Conservation (phyloP, 306 rosid genomes). For the Prunus davidiana region DNA sequence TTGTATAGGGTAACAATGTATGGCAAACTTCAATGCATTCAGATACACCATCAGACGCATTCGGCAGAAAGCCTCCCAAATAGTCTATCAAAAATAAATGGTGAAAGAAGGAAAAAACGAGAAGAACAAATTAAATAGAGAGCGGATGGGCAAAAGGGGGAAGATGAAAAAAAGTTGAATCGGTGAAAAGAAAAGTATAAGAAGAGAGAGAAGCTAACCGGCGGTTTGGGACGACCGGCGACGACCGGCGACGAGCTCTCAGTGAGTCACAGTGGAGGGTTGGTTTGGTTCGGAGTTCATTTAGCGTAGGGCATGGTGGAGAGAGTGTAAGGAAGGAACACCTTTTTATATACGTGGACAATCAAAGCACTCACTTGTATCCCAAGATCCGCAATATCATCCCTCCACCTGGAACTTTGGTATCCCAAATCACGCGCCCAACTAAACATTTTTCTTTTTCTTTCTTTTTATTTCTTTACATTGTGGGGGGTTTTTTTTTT, state of each 20-base stretch:
- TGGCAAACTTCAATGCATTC: not conserved
- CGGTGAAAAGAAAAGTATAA: not conserved
- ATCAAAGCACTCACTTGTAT: not conserved
- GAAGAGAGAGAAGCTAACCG: conserved; percentile 4
- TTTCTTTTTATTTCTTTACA: too few species aligned
- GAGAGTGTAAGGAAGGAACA: not conserved
- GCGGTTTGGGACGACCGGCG: not conserved
- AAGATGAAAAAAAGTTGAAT: not conserved
- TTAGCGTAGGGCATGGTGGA: not conserved
- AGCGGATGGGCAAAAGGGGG: not conserved
- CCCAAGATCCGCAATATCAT: conserved; percentile 7
- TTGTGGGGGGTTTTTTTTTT: too few species aligned
- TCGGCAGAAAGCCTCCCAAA: not conserved
- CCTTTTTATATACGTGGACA: not conserved
- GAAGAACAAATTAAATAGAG: not conserved
- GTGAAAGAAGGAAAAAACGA: not conserved
- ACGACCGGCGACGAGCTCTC: not conserved
- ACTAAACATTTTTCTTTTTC: too few species aligned
- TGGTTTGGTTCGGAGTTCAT: not conserved
- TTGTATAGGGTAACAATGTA: not conserved
- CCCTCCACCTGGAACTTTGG: conserved; percentile 5
- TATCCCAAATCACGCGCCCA: not conserved
- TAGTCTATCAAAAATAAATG: not conserved
- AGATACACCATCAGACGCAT: not conserved
- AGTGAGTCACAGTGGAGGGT: not conserved